Percentiles rank a stretch among this genome's conserved stretches.
Conservation (phyloP, 2,329 filamentous ascomycete genomes). For the Dendrostoma leiphaemia region DNA sequence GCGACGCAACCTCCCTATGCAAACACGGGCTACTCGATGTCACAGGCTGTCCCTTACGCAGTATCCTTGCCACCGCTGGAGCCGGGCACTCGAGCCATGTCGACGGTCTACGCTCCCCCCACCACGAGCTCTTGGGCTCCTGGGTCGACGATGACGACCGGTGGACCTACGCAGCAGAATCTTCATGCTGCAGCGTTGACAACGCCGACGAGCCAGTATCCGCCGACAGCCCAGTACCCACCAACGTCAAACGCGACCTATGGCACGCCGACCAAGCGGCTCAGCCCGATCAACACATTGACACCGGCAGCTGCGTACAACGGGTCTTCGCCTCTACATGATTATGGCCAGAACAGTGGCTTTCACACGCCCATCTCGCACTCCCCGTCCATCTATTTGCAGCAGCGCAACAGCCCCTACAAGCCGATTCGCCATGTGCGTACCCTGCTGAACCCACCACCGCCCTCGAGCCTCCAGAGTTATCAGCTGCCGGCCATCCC, state of each 20-base stretch:
- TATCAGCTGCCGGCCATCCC: conserved; percentile 56
- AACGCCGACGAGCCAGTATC: conserved; percentile 23
- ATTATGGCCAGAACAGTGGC: conserved; percentile 52
- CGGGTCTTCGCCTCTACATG: conserved; percentile 68
- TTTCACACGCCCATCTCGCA: conserved; percentile 67
- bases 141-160: conserved; percentile 32
- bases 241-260: conserved; percentile 31
- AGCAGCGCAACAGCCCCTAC: conserved; percentile 88
- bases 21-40: conserved; percentile 32
- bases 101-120: conserved; percentile 66
- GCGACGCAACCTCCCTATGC: conserved; percentile 30
- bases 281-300: conserved; percentile 47
- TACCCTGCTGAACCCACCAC: conserved; percentile 85
- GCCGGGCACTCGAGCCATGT: conserved; percentile 67
- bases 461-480: conserved; percentile 74
- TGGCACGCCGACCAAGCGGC: conserved; percentile 51
- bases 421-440: conserved; percentile 86
- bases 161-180: conserved; percentile 24
- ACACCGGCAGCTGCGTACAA: conserved; percentile 44
- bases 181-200: conserved; percentile 32
- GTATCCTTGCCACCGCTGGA: conserved; percentile 64
- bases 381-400: conserved; percentile 84
- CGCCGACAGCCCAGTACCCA: conserved; percentile 25
- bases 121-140: conserved; percentile 39
- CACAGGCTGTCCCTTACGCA: conserved; percentile 27